Evolutionary conservation across 2,329 filamentous ascomycete species (phyloP), one percentile per base, ranked within the genome.

Genomic region (Ceratocystis alfenasii): DNA sequence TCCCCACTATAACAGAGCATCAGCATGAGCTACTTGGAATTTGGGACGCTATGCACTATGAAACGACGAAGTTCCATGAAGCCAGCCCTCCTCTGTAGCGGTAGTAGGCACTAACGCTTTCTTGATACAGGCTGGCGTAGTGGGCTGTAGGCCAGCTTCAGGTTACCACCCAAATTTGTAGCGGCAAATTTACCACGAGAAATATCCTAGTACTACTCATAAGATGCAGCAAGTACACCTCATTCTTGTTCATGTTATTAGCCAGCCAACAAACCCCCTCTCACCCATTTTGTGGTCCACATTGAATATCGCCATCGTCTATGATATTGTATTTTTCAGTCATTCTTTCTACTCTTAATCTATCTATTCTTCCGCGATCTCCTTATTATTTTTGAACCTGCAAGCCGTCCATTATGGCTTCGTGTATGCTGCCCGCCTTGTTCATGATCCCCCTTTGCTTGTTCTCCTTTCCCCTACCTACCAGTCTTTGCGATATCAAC

Each of bases 381-480:
- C 45, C 20, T 36, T 22, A 28, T 53, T 33, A 12, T 33, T 44
- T 53, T 17, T 17, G 45, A 7, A 8, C 25, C 44, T 12, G 28
- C 28, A 46, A 45, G 36, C 20, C 33, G 53, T 36, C 46, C 33
- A 67, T 30, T 7, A 68, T 69, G 68, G 46, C 68, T 66, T 69
- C 67, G n/a, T 65, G 66, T 69, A 68, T 50, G 66, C 65, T 53
- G 25, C 62, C 53, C 22, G 36, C 48, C 17, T 55, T 41, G 41
- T 57, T 12, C 10, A 22, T 25, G 6, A 12, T 30, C 55, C 33
- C 20, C 17, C 64, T 53, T 50, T 30, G 25, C 8, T n/a, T 5
- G 36, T 28, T 15, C 45, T 57, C n/a, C 30, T 20, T 12, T 28
- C 55, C 36, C 36, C 20, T 17, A n/a, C 33, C 57, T 41, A n/a